Conservation (phyloP, 805 yeast species). For the Nakazawaea laoshanensis region DNA sequence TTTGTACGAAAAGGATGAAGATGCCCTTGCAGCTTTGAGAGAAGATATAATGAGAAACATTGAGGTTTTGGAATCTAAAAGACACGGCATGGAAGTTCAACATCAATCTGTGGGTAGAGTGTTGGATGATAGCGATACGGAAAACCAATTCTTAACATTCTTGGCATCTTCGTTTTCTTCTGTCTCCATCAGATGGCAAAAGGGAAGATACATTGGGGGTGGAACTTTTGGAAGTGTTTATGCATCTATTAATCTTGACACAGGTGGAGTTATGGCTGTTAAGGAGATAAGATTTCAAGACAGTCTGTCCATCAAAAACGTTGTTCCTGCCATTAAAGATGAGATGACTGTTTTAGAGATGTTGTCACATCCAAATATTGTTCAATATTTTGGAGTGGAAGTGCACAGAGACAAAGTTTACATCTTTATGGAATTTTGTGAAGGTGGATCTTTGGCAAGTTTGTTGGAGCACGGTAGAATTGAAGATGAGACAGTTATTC, state of each 20-base stretch:
- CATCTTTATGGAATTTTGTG: slow-evolving; percentile 96
- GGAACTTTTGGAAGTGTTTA: slow-evolving; percentile 94
- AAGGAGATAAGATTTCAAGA: slow-evolving; percentile 91
- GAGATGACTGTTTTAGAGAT: slow-evolving; percentile 96
- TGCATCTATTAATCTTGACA: slow-evolving; percentile 86
- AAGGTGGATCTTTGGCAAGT: slow-evolving; percentile 87
- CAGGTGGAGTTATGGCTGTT: slow-evolving; percentile 95
- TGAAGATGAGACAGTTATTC: slow-evolving; percentile 90
- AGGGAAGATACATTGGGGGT: slow-evolving; percentile 87
- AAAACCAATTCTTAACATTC: slow-evolving; percentile 77
- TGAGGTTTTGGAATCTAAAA: slow-evolving; percentile 48
- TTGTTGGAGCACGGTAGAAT: slow-evolving; percentile 86
- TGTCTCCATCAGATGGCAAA: slow-evolving; percentile 94
- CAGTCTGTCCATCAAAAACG: slow-evolving; percentile 70
- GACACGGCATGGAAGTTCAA: slow-evolving; percentile 32
- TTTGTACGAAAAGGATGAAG: slow-evolving; percentile 46
- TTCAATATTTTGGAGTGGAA: slow-evolving; percentile 94
- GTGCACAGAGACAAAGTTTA: slow-evolving; percentile 94
- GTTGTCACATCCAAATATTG: slow-evolving; percentile 93
- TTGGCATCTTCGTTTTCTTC: slow-evolving; percentile 85
- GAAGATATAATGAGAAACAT: slow-evolving; percentile 64
- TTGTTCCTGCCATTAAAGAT: slow-evolving; percentile 84
- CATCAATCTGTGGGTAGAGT: slow-evolving; percentile 74
- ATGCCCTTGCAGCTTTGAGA: slow-evolving; percentile 47
- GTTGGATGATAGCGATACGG: slow-evolving; percentile 78